Conservation (phyloP, 805 yeast species). For the Ogataea salicorniae region DNA sequence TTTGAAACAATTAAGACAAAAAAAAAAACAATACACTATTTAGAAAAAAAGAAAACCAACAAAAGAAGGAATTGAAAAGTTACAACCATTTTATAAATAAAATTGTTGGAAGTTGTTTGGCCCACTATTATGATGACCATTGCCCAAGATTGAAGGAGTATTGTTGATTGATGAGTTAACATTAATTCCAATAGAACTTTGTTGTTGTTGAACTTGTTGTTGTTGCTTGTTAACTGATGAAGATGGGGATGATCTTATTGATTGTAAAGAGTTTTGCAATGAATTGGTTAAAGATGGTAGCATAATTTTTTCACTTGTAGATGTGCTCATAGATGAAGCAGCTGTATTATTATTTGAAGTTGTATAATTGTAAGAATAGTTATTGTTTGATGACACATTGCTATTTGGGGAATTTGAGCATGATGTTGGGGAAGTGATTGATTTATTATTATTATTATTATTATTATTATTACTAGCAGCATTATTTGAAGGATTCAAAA, state of each 20-base stretch:
- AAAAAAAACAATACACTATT: neutral
- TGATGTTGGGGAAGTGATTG: conserved; percentile 18
- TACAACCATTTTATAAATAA: conserved; percentile 23
- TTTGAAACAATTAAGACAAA: neutral
- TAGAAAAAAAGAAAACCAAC: neutral
- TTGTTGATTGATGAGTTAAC: conserved; percentile 4
- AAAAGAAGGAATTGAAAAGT: neutral
- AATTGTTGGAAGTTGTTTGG: conserved; percentile 19
- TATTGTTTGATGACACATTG: conserved; percentile 1
- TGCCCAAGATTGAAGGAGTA: neutral
- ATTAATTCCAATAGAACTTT: conserved; percentile 10
- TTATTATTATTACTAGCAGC: neutral
- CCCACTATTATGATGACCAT: conserved; percentile 1
- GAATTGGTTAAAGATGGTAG: conserved; percentile 22
- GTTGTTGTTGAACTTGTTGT: neutral
- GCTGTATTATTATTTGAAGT: conserved; percentile 1
- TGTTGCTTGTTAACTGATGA: neutral
- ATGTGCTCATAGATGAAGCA: too few species aligned
- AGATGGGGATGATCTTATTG: conserved; percentile 12
- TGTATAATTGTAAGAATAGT: conserved; percentile 10
- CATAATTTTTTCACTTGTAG: conserved; percentile 15
- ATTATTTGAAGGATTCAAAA: conserved; percentile 4
- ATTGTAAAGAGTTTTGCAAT: conserved; percentile 20
- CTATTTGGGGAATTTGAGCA: conserved; percentile 8
- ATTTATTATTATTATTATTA: conserved; percentile 1